Evolutionary conservation across 768 basidiomycete genomes (phyloP), one percentile per base, ranked within the genome.

Genomic region (Calocybe cyanea): DNA sequence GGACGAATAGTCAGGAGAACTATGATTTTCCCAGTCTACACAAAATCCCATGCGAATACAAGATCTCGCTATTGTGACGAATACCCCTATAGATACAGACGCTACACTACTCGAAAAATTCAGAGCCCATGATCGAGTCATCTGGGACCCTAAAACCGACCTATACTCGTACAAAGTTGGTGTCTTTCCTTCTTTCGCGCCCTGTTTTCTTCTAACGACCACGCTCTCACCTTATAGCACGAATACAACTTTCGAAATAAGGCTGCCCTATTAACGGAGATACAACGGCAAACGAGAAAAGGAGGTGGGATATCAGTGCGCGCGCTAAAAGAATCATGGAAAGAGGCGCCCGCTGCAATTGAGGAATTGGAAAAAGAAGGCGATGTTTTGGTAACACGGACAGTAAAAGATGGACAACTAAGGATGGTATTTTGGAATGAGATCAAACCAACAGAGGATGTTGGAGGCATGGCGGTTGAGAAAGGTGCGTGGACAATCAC

Each of bases 391-490:
- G 87, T 92, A n/a, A 93, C 87, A 14, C 76, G 92, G 36, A 88
- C 88, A 0, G 67, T 77, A 38, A 93, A 91, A 59, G 90, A 93
- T 55, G 85, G 85, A 0, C 84, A 88, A 53, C 67, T 87, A 59
- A 76, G 83, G 41, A 85, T 87, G 80, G 90, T 91, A 1, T 92
- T 91, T 55, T 92, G 85, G 84, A 93, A 93, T 52, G 90, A 93
- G 63, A 77, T 92, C 49, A 87, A 87, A 57, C 81, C 85, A 1
- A 80, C 72, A 20, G 84, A 87, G 51, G 83, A 87, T 35, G 73
- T 67, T 39, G 88, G 85, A 3, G 85, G 84, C 2, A 74, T 75
- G 51, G 63, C 66, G n/a, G 80, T 92, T 3, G 90, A 93, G 66
- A 80, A 91, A 73, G 92, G 92, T 84, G 45, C 35, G 34, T 42